phyloP scores from a whole-genome alignment of 1,139 yeast species.

The Cylindricascospora bacillispora region DNA sequence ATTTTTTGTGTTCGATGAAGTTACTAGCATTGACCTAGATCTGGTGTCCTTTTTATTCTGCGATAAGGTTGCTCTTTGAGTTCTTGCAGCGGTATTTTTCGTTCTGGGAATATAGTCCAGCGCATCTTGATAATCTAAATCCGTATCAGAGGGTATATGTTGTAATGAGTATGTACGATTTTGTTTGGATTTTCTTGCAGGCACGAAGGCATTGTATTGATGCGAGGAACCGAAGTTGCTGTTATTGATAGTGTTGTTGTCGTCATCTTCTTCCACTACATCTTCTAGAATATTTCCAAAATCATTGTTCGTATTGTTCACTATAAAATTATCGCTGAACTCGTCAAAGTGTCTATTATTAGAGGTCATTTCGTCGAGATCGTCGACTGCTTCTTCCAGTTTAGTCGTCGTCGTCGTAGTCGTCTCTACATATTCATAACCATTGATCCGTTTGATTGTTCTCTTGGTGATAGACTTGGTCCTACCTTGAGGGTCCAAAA shows the following conservation, averaged over 20 bases:
- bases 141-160: no score
- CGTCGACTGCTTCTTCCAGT: constrained; percentile 3
- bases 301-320: constrained; percentile 2
- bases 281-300: constrained; percentile 2
- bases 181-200: no score
- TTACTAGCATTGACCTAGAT: constrained; percentile 1
- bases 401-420: constrained; percentile 18
- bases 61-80: constrained; percentile 1
- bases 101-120: constrained; percentile 14
- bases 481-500: constrained; percentile 22
- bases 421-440: constrained; percentile 23
- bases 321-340: constrained; percentile 20
- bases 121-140: constrained; percentile 22
- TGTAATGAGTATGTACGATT: background rate
- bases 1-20: constrained; percentile 1
- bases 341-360: constrained; percentile 21
- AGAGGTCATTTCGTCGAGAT: constrained; percentile 4
- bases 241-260: no score
- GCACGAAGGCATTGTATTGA: no score
- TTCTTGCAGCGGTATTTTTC: background rate
- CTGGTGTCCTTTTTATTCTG: constrained; percentile 1
- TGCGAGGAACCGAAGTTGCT: no score
- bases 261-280: constrained; percentile 2
- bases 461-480: constrained; percentile 23
- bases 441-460: constrained; percentile 22